Evolutionary conservation across 108 stramenopile genomes (phyloP), one percentile per base, ranked within the genome.

Genomic region (Cyclotella choctawhatcheeana): DNA sequence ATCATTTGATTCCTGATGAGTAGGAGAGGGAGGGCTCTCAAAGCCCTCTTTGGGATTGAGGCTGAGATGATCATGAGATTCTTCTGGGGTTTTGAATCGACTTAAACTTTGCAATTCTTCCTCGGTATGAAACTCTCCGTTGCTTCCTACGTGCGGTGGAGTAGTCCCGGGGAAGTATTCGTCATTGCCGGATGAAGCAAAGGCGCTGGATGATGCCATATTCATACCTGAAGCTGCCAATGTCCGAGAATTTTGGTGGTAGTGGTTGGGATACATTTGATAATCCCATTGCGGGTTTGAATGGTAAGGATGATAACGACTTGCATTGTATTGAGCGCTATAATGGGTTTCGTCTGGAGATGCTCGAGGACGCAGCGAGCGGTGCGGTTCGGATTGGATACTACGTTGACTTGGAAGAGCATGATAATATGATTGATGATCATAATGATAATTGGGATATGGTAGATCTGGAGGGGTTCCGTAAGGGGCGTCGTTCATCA

Each of bases 11-110:
- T 5, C 8, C 35, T 34, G 40, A n/a, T 35, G 8, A 40, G 21
- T 21, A 22, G 35, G 12, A 21, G 34, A 43, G 0, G 20, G 27
- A 1, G 37, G 33, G 20, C 37, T 60, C 3, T 60, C 35, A 40
- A 60, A 60, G 4, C 59, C 59, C 40, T 60, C 59, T 22, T 60
- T 12, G 21, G 59, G 59, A 35, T 60, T 60, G 5, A 60, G 59
- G n/a, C n/a, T n/a, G n/a, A n/a, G n/a, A n/a, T n/a, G n/a, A 29
- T 8, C 55, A 30, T 12, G 14, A 30, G 5, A 52, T 2, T 18
- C 18, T 37, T 35, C 21, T 3, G 35, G 18, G 0, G 59, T 12
- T 30, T 37, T 60, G 18, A 43, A 40, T 22, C 7, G 5, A 24
- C n/a, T 2, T 14, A 1, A 1, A 5, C 12, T 31, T 12, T 29